Base-by-base conservation (phyloP, 495 filamentous ascomycete genomes). In the Haplographium delicatum region DNA sequence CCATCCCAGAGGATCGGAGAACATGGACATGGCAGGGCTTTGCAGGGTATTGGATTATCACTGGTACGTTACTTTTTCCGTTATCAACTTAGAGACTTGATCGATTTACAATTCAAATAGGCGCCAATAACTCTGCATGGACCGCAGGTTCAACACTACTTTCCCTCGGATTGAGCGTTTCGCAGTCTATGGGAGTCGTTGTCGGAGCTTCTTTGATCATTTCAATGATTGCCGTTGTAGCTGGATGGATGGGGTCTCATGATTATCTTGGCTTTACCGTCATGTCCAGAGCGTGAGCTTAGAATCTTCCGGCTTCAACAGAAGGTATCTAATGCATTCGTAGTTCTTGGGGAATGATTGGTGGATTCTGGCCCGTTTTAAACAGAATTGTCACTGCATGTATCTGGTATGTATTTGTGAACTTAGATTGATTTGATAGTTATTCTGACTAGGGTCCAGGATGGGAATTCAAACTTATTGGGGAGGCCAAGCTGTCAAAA, bases 371-470 rank as follows among this genome's bases (percentile, higher is more conserved):
- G 89, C 89, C 90, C 1, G 83, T 95, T 4, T 80, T 96, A 54
- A 95, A 95, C 60, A 76, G 90, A 28, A 86, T 88, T 19, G 88
- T 80, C 8, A 91, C 94, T 79, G 85, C 89, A 18, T 81, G 85
- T 66, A 75, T 89, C 41, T 89, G 86, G 85, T 93, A 91, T 54
- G 89, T 86, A 90, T 10, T 86, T 90, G 59, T 67, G 19, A 31
- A 4, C 13, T 76, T 4, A 90, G 85, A 68, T 88, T 91, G 53
- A 86, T 86, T 64, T 85, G 85, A 18, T 69, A 82, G 56, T 89
- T 84, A 57, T 80, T 88, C 13, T 85, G 83, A 34, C 60, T 88
- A 89, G 89, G 83, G 84, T 88, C 47, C 68, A 50, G 44, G 45
- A 56, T 50, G 41, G 54, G 54, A 5, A 39, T 57, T 25, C 72